A percentile compares a stretch with the other conserved stretches of the same genome.
phyloP scores from a whole-genome alignment of 768 basidiomycete species.

The Calocybe cyanea region DNA sequence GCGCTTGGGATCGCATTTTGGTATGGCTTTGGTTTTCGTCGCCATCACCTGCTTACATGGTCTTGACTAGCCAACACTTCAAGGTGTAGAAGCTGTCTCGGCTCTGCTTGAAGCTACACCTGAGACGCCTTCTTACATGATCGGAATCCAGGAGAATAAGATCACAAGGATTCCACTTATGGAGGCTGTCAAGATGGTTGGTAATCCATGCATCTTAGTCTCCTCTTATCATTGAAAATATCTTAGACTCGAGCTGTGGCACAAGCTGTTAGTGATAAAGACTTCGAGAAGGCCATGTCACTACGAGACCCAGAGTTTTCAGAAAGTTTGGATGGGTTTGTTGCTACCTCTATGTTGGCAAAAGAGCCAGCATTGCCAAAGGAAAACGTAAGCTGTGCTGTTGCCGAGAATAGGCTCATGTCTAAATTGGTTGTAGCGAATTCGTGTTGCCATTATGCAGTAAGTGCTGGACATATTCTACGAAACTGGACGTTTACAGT shows the following conservation, averaged over 20 bases:
- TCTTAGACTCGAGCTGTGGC: slow-evolving; percentile 81
- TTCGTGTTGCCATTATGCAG: slow-evolving; percentile 84
- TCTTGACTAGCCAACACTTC: slow-evolving; percentile 76
- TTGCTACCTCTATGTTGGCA: slow-evolving; percentile 62
- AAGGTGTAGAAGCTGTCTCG: slow-evolving; percentile 91
- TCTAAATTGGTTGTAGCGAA: slow-evolving; percentile 43
- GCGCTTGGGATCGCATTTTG: slow-evolving; percentile 89
- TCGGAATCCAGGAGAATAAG: slow-evolving; percentile 93
- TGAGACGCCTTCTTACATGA: slow-evolving; percentile 94
- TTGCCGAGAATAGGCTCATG: background rate
- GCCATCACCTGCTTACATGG: too few relatives aligned
- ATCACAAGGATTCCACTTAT: slow-evolving; percentile 87
- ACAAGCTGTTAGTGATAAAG: slow-evolving; percentile 71
- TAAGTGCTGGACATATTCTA: slow-evolving; percentile 35
- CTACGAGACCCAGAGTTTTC: slow-evolving; percentile 89
- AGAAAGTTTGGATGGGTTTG: slow-evolving; percentile 86
- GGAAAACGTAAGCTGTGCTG: slow-evolving; percentile 33
- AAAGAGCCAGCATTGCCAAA: slow-evolving; percentile 49
- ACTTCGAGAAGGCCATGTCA: slow-evolving; percentile 85
- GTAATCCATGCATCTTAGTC: slow-evolving; percentile 7
- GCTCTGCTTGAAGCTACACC: slow-evolving; percentile 83
- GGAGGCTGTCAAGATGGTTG: slow-evolving; percentile 88
- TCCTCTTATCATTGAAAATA: background rate
- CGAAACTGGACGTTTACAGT: too few relatives aligned
- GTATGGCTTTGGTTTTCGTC: slow-evolving; percentile 37